phyloP scores from a whole-genome alignment of 2,329 filamentous ascomycete genomes.

The Aureobasidium subglaciale region DNA sequence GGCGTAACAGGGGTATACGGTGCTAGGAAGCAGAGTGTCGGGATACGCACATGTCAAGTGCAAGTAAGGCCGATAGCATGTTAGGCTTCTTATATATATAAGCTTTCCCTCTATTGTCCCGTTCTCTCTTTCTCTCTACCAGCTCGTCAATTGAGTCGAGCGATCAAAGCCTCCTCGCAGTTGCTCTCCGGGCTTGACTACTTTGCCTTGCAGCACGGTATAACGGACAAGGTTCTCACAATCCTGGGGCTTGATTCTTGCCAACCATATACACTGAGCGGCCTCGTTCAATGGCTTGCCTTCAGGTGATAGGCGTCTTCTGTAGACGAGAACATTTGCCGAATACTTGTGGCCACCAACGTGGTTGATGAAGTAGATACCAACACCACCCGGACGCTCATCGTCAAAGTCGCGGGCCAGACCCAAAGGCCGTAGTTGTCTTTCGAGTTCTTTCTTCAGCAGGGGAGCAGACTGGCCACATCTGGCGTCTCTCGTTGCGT shows the following conservation, averaged over 20 bases:
- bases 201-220: conserved; percentile 86
- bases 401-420: conserved; percentile 84
- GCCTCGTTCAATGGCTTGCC: conserved; percentile 39
- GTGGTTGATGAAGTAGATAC: conserved; percentile 93
- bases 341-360: conserved; percentile 95
- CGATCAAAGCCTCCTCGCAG: conserved; percentile 87
- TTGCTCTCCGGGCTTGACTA: conserved; percentile 82
- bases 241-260: conserved; percentile 75
- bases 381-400: conserved; percentile 81
- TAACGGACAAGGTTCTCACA: conserved; percentile 87
- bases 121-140: conserved; percentile 45
- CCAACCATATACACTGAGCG: conserved; percentile 88
- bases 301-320: conserved; percentile 41
- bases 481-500: conserved; percentile 86
- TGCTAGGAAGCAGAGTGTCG: background rate
- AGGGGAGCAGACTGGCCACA: conserved; percentile 92
- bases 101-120: background rate
- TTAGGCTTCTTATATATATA: conserved; percentile 5
- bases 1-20: background rate
- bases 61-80: background rate
- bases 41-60: background rate
- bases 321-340: conserved; percentile 90
- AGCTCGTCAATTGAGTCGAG: conserved; percentile 71
- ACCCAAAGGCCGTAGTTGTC: conserved; percentile 76
- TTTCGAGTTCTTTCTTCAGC: conserved; percentile 79